These are phyloP conservation scores for Xylariaceae sp. DNA, from an alignment of 2,329 filamentous ascomycete genomes.

Conservation along the genomic window DNA sequence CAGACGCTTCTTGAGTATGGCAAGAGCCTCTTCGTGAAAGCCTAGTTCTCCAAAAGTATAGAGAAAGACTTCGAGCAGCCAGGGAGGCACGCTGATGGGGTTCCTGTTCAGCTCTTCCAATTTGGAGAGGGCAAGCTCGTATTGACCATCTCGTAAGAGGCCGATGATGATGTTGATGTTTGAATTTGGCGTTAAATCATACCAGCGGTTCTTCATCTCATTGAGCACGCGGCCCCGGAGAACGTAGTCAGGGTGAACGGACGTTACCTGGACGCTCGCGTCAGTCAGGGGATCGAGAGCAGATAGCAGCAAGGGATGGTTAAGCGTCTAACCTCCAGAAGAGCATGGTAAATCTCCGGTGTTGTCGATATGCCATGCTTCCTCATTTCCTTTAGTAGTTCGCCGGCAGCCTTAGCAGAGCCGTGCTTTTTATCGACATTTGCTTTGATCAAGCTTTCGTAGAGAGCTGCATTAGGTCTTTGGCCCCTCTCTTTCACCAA, in stretches of 20 bases:
- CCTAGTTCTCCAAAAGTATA: slow-evolving; percentile 65
- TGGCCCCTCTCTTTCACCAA: slow-evolving; percentile 53
- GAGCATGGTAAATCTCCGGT: slow-evolving; percentile 62
- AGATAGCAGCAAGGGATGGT: slow-evolving; percentile 1
- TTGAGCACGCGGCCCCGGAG: slow-evolving; percentile 65
- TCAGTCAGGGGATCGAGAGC: slow-evolving; percentile 4
- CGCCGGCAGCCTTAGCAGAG: slow-evolving; percentile 56
- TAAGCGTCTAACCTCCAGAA: slow-evolving; percentile 31
- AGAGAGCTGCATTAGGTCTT: slow-evolving; percentile 54
- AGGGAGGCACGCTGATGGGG: slow-evolving; percentile 52
- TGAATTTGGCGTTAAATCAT: slow-evolving; percentile 54
- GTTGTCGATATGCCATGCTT: slow-evolving; percentile 56
- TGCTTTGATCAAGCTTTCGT: slow-evolving; percentile 67
- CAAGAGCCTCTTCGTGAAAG: slow-evolving; percentile 72
- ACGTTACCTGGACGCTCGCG: slow-evolving; percentile 49
- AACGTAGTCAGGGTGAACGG: slow-evolving; percentile 80
- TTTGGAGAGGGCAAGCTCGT: slow-evolving; percentile 70
- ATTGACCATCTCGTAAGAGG: slow-evolving; percentile 72
- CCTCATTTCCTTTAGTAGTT: slow-evolving; percentile 69
- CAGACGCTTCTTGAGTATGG: slow-evolving; percentile 56
- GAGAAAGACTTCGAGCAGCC: slow-evolving; percentile 75
- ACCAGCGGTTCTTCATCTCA: slow-evolving; percentile 70
- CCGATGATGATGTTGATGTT: slow-evolving; percentile 65
- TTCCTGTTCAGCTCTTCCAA: slow-evolving; percentile 61
- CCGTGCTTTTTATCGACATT: slow-evolving; percentile 60